phyloP scores from a whole-genome alignment of 345 rosid species.

The Capsella bursapastoris region DNA sequence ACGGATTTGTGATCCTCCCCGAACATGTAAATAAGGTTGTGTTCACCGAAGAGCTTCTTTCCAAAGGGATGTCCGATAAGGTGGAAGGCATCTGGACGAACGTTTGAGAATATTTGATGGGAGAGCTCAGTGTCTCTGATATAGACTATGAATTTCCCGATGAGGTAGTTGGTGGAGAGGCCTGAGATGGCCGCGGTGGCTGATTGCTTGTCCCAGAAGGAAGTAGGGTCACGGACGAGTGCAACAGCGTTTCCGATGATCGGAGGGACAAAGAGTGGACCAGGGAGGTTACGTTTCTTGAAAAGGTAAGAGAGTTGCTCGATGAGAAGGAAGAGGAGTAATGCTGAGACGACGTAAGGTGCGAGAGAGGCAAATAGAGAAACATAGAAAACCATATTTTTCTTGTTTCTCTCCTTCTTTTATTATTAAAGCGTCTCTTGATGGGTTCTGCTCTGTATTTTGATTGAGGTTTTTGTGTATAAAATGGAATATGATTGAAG shows the following conservation, averaged over 20 bases:
- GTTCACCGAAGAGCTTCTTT: slow-evolving; percentile 82
- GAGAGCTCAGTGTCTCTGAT: slow-evolving; percentile 67
- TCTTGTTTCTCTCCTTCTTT: neutral
- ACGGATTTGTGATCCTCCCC: slow-evolving; percentile 86
- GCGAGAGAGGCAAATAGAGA: slow-evolving; percentile 16
- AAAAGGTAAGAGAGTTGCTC: slow-evolving; percentile 67
- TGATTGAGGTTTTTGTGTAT: neutral
- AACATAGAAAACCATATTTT: slow-evolving; percentile 11
- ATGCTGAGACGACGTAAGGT: slow-evolving; percentile 45
- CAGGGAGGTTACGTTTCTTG: slow-evolving; percentile 65
- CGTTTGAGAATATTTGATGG: slow-evolving; percentile 72
- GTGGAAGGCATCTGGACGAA: slow-evolving; percentile 79
- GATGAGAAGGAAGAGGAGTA: slow-evolving; percentile 47
- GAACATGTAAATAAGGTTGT: slow-evolving; percentile 80
- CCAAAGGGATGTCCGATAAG: slow-evolving; percentile 89
- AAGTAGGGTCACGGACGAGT: slow-evolving; percentile 59
- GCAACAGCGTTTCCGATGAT: slow-evolving; percentile 67
- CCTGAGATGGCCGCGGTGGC: slow-evolving; percentile 47
- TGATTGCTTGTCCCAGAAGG: slow-evolving; percentile 79
- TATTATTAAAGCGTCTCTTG: neutral
- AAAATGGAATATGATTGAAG: neutral
- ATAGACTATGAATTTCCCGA: slow-evolving; percentile 74
- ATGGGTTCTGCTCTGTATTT: slow-evolving; percentile 11
- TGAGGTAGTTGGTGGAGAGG: slow-evolving; percentile 66
- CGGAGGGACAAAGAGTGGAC: slow-evolving; percentile 65